Conservation (phyloP, 2,329 filamentous ascomycete genomes). For the Penicillium psychrosexuale region DNA sequence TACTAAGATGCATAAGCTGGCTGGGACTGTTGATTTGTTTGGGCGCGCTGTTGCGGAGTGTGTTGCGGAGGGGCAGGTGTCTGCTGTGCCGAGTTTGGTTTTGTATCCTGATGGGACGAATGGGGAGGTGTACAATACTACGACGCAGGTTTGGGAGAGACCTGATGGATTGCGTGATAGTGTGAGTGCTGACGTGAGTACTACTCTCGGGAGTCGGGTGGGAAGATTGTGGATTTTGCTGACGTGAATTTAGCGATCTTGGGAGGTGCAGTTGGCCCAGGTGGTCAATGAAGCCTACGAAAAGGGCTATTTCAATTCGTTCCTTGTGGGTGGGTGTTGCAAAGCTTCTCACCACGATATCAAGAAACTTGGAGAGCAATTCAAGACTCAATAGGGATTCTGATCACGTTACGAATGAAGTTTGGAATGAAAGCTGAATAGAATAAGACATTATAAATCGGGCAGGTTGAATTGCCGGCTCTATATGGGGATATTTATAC, state of each 20-base stretch:
- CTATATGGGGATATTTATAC: slow-evolving; percentile 21
- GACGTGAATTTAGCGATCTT: slow-evolving; percentile 25
- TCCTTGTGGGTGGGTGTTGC: slow-evolving; percentile 49
- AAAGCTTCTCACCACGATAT: slow-evolving; percentile 43
- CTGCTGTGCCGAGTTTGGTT: slow-evolving; percentile 51
- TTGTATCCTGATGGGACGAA: slow-evolving; percentile 68
- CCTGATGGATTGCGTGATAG: slow-evolving; percentile 19
- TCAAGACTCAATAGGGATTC: not conserved
- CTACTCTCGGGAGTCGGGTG: not conserved
- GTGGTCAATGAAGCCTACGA: slow-evolving; percentile 32
- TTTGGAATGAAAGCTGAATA: not conserved
- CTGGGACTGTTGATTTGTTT: slow-evolving; percentile 23
- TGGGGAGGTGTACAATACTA: slow-evolving; percentile 65
- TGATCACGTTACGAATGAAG: not conserved
- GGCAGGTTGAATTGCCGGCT: slow-evolving; percentile 14
- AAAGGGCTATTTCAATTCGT: slow-evolving; percentile 26
- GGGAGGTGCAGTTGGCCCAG: slow-evolving; percentile 37
- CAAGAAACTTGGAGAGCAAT: slow-evolving; percentile 26
- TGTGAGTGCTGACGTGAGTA: slow-evolving; percentile 8
- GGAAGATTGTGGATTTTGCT: slow-evolving; percentile 5
- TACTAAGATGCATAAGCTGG: slow-evolving; percentile 44
- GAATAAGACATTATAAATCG: not conserved
- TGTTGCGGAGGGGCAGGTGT: slow-evolving; percentile 6
- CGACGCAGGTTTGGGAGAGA: slow-evolving; percentile 57
- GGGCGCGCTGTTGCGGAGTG: slow-evolving; percentile 6